phyloP scores from a whole-genome alignment of 176 grass and related monocot genomes.

The Triticum aestivum region IWGSC_CS_RefSeq_v2.1 NC_057808.1:399804057-399804556 shows the following conservation, averaged over 20 bases:
- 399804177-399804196: neutral
- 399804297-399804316: neutral
- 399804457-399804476: neutral
- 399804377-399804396: constrained; percentile 2
- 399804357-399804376: neutral
- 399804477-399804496: neutral
- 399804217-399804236: constrained; percentile 58
- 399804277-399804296: constrained; percentile 6
- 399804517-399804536: neutral
- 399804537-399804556: neutral
- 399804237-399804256: constrained; percentile 53
- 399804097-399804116: neutral
- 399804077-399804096: neutral
- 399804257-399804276: constrained; percentile 36
- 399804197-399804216: constrained; percentile 34
- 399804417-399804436: neutral
- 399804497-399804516: neutral
- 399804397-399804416: neutral
- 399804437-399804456: neutral
- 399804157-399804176: neutral
- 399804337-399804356: neutral
- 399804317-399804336: neutral
- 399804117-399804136: neutral
- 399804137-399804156: neutral
- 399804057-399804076: neutral